A percentile compares a stretch with the other conserved stretches of the same genome.
These are phyloP conservation scores for Mortierella sp. DNA, from an alignment of 371 early-diverging fungal species.

Conservation along the genomic window DNA sequence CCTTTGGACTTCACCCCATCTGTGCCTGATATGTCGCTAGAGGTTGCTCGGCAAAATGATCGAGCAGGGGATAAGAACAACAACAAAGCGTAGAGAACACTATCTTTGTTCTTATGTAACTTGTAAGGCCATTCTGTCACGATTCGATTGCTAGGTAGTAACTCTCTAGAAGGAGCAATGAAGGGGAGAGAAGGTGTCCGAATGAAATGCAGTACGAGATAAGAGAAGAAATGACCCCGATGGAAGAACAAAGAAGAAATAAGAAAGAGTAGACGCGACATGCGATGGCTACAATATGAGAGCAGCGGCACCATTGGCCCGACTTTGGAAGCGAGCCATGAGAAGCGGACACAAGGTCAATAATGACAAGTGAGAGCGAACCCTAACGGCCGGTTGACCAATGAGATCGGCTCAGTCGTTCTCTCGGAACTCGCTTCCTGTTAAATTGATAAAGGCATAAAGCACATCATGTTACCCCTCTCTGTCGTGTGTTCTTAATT, in stretches of 20 bases:
- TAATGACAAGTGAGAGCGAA: not conserved
- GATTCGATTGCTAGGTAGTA: too few species aligned
- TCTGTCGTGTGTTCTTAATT: not conserved
- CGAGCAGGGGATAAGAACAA: too few species aligned
- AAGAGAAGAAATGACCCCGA: not conserved
- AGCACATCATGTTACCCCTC: not conserved
- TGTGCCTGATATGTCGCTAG: too few species aligned
- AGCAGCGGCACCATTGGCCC: not conserved
- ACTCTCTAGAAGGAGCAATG: not conserved
- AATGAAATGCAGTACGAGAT: not conserved
- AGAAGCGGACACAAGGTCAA: not conserved
- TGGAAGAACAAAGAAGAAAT: not conserved
- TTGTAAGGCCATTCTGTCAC: too few species aligned
- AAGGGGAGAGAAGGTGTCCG: not conserved
- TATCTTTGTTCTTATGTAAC: too few species aligned
- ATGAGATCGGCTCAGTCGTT: conserved; percentile 8
- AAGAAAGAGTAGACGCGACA: not conserved
- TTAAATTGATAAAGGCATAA: not conserved
- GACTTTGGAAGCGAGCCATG: not conserved
- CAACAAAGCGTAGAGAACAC: too few species aligned
- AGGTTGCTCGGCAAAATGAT: too few species aligned
- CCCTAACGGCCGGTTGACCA: not conserved
- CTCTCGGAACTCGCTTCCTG: conserved; percentile 9
- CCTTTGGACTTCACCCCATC: too few species aligned
- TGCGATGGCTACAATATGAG: not conserved